Evolutionary conservation across 139 green algal species (phyloP).

Genomic region (Marvania coccoides): DNA sequence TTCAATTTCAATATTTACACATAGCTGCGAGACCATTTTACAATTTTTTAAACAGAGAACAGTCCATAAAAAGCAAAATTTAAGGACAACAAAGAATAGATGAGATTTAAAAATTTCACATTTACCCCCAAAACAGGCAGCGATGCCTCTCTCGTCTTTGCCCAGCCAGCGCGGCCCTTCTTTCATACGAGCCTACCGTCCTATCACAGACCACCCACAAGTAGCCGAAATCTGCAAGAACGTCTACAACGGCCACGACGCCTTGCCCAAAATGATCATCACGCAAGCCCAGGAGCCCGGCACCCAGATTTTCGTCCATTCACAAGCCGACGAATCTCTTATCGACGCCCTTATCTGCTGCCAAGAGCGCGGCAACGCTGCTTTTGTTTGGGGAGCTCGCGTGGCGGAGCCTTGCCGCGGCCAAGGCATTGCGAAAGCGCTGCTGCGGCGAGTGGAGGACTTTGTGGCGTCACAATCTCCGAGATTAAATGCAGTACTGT

Average conservation of each 20-base stretch:
- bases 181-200: background rate
- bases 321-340: background rate
- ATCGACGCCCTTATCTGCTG: conserved; percentile 15
- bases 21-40: too few relatives aligned
- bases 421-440: background rate
- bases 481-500: background rate
- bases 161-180: background rate
- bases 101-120: background rate
- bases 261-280: background rate
- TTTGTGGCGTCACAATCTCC: background rate
- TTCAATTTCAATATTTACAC: too few relatives aligned
- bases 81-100: background rate
- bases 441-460: background rate
- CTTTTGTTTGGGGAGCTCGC: conserved; percentile 9
- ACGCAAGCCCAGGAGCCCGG: background rate
- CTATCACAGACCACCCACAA: background rate
- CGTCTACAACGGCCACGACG: conserved; percentile 6
- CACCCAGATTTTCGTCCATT: background rate
- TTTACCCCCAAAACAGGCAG: too few relatives aligned
- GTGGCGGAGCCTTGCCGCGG: background rate
- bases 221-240: conserved; percentile 10
- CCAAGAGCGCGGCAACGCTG: conserved; percentile 6
- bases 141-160: background rate
- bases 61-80: too few relatives aligned
- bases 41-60: too few relatives aligned